Conservation (phyloP, 805 yeast genomes). For the Wickerhamomyces tratensis region DNA sequence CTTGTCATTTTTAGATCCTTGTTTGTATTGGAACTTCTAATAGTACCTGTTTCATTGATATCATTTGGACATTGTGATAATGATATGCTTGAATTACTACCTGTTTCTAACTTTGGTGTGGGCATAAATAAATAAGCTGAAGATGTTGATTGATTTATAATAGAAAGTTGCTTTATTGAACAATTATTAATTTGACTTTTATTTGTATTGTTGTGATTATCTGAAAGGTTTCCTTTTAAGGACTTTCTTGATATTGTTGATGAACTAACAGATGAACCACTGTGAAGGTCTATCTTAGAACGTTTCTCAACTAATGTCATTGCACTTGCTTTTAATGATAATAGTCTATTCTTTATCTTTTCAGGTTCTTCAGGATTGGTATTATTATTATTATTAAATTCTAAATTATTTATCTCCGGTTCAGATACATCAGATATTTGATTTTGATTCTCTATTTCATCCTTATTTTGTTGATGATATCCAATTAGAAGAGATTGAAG, state of each 20-base stretch:
- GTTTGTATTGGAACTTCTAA: too few species aligned
- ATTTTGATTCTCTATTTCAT: background rate
- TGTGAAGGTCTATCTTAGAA: background rate
- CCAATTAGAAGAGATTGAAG: background rate
- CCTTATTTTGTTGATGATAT: background rate
- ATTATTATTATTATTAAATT: background rate
- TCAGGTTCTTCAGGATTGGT: background rate
- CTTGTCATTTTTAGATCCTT: background rate
- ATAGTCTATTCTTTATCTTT: conserved; percentile 1
- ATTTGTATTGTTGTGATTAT: background rate
- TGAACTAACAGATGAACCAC: background rate
- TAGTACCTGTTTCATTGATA: too few species aligned
- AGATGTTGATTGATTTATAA: conserved; percentile 14
- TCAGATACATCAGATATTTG: background rate
- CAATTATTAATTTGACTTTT: conserved; percentile 1
- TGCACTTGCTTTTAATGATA: conserved; percentile 17
- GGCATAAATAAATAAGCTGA: conserved; percentile 2
- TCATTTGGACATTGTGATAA: too few species aligned
- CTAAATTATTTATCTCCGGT: too few species aligned
- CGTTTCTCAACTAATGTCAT: conserved; percentile 15
- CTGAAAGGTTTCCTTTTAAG: background rate
- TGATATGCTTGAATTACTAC: background rate
- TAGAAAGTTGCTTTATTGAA: conserved; percentile 13
- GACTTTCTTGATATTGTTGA: background rate
- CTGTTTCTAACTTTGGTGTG: too few species aligned